Evolutionary conservation across 495 filamentous ascomycete species (phyloP).

Genomic region (Lophiotrema nucula): DNA sequence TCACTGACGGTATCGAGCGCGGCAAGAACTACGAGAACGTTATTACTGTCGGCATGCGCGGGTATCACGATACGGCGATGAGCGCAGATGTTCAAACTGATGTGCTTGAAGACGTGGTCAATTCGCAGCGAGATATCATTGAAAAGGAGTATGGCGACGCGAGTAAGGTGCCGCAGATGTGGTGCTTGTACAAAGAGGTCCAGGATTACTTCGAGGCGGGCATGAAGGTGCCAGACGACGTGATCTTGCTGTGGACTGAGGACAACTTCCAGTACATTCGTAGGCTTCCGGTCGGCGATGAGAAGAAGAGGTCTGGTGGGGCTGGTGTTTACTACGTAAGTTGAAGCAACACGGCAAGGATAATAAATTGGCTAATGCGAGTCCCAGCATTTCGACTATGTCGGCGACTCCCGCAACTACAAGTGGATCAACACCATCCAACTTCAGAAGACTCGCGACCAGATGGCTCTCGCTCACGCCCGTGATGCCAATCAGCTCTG

Average conservation of each 20-base stretch:
- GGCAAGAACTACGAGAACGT: constrained; percentile 63
- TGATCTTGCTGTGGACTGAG: constrained; percentile 73
- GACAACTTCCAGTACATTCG: constrained; percentile 74
- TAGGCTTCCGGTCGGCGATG: constrained; percentile 61
- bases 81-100: constrained; percentile 56
- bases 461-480: constrained; percentile 62
- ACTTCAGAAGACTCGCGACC: constrained; percentile 62
- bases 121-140: constrained; percentile 58
- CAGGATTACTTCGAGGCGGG: constrained; percentile 66
- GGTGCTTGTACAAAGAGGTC: constrained; percentile 52
- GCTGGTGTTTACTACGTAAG: constrained; percentile 69
- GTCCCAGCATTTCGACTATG: constrained; percentile 64
- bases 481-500: constrained; percentile 66
- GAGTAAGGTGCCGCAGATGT: constrained; percentile 64
- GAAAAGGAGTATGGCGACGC: constrained; percentile 55
- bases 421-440: constrained; percentile 75
- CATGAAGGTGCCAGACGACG: constrained; percentile 65
- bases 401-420: constrained; percentile 62
- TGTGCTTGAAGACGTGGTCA: constrained; percentile 59
- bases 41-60: constrained; percentile 74
- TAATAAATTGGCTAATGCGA: neutral
- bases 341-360: neutral
- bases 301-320: constrained; percentile 60
- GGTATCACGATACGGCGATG: constrained; percentile 63
- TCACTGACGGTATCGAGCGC: constrained; percentile 63